Percentiles rank a stretch among this genome's conserved stretches.
These are phyloP conservation scores for Saitozyma sp. DNA, from an alignment of 768 basidiomycete genomes.

Conservation along the genomic window DNA sequence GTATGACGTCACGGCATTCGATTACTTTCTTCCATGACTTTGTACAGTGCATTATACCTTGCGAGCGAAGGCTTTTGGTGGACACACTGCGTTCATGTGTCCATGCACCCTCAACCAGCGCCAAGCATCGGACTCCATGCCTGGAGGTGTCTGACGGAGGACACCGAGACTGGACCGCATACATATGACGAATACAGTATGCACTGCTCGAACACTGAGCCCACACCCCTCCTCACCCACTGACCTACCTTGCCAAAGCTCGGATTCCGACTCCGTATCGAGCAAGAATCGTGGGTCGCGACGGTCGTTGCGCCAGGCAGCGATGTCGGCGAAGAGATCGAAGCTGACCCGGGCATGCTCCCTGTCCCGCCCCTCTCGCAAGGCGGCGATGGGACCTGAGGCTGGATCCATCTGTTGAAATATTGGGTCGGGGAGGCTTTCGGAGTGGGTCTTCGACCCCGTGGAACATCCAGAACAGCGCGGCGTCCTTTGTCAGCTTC, in stretches of 20 bases:
- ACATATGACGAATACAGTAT: neutral
- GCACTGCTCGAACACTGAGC: too few species aligned
- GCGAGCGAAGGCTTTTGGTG: too few species aligned
- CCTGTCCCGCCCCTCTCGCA: conserved; percentile 22
- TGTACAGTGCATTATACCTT: too few species aligned
- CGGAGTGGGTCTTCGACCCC: conserved; percentile 14
- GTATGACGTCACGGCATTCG: too few species aligned
- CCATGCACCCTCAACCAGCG: too few species aligned
- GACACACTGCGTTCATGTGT: too few species aligned
- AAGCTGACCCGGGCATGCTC: conserved; percentile 23
- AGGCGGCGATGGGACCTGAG: conserved; percentile 23
- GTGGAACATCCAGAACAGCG: conserved; percentile 18
- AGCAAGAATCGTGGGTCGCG: neutral
- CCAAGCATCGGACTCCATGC: too few species aligned
- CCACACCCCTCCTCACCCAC: too few species aligned
- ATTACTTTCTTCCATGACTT: too few species aligned
- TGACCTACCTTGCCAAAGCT: conserved; percentile 1
- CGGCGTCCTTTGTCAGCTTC: conserved; percentile 5
- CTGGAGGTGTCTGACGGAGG: too few species aligned
- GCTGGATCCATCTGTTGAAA: conserved; percentile 12
- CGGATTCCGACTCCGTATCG: conserved; percentile 8
- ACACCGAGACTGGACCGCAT: too few species aligned
- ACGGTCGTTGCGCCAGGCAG: neutral
- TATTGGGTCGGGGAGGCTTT: conserved; percentile 17
- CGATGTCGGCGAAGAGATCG: conserved; percentile 9